Evolutionary conservation across 2,329 filamentous ascomycete genomes (phyloP).

Genomic region (Daldinia eschscholtzii): DNA sequence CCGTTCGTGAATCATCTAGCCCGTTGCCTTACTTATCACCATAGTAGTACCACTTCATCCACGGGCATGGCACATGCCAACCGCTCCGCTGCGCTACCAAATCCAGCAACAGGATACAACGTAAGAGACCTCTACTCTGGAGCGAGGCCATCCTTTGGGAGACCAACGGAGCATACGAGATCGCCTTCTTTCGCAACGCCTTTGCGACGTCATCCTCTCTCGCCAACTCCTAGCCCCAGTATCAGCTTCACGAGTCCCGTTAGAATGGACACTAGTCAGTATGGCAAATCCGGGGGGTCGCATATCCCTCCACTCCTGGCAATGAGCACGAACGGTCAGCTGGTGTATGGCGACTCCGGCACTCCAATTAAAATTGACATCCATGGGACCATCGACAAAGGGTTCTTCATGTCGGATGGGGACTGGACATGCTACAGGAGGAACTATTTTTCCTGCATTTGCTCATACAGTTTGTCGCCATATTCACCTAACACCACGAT

Average conservation of each 20-base stretch:
- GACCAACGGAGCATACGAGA: slow-evolving; percentile 63
- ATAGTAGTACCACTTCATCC: slow-evolving; percentile 62
- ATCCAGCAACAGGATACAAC: slow-evolving; percentile 63
- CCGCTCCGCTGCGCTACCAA: slow-evolving; percentile 65
- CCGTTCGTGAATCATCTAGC: slow-evolving; percentile 30
- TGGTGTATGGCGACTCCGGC: slow-evolving; percentile 68
- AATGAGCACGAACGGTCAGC: slow-evolving; percentile 67
- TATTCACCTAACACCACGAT: slow-evolving; percentile 61
- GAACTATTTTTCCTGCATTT: slow-evolving; percentile 90
- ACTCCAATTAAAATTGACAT: slow-evolving; percentile 77
- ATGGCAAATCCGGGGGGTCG: slow-evolving; percentile 56
- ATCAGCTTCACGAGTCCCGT: slow-evolving; percentile 59
- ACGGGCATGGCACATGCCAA: slow-evolving; percentile 71
- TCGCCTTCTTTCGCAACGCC: slow-evolving; percentile 64
- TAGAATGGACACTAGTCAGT: slow-evolving; percentile 64
- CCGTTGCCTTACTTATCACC: slow-evolving; percentile 53
- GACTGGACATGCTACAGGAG: slow-evolving; percentile 94
- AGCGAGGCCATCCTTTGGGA: slow-evolving; percentile 63
- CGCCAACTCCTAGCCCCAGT: slow-evolving; percentile 64
- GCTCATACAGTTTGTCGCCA: slow-evolving; percentile 79
- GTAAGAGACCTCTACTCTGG: slow-evolving; percentile 67
- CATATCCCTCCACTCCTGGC: slow-evolving; percentile 67
- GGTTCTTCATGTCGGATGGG: slow-evolving; percentile 83
- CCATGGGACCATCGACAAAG: slow-evolving; percentile 85
- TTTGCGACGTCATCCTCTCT: slow-evolving; percentile 65